Evolutionary conservation across 2,329 filamentous ascomycete species (phyloP), one percentile per base, ranked within the genome.

Genomic region (Nemania diffusa): DNA sequence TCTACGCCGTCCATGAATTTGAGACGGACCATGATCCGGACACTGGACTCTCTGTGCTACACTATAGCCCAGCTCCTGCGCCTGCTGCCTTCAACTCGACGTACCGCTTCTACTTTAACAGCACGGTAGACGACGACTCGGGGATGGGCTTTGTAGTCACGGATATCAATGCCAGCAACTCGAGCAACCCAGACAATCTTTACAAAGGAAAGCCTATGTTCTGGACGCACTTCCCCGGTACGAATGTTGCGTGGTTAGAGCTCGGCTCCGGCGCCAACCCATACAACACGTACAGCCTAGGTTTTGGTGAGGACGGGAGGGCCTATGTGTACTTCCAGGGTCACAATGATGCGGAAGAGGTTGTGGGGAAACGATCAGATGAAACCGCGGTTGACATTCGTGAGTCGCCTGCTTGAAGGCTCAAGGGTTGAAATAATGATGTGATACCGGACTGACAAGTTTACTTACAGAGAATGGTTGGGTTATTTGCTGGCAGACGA

Each of bases 51-150:
- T 58, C 62, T 53, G 56, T 64, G 55, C 62, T 64, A 7, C 62
- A 59, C 48, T 64, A 64, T 55, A 20, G 6, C 48, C 62, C 55
- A 17, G 17, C 17, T 53, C 17, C 62, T 40, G 62, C 62, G 55
- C 62, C 62, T 11, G 15, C 22, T n/a, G 48, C 40, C 56, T 13
- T 6, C 37, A 64, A 64, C 62, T 64, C 37, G 27, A 59, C 62
- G 48, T 64, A 64, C 50, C 62, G 62, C 34, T 64, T 64, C 62
- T 64, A 64, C 62, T 59, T 64, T 1, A 64, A 64, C 62, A 55
- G 0, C 62, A 9, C 62, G 37, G 40, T n/a, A 1, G 62, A 64
- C n/a, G n/a, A n/a, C 11, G 62, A 64, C 37, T 55, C 27, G 15
- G 27, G 13, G 26, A n/a, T 55, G 1, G 62, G 62, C 55, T 64